Evolutionary conservation across 495 filamentous ascomycete species (phyloP).

Genomic region (Xanthoparmelia taractica): DNA sequence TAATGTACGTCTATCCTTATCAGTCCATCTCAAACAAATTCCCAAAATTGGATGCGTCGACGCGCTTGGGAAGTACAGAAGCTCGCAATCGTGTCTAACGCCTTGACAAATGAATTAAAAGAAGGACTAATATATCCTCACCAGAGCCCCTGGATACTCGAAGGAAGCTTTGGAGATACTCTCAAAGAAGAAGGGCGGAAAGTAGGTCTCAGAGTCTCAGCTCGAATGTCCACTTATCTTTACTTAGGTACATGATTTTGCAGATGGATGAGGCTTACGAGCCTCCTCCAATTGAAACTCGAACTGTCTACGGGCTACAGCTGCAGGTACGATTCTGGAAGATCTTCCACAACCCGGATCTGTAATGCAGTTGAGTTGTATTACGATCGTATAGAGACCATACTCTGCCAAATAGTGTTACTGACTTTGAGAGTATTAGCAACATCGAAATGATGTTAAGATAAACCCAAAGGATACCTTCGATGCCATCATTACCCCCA

Average conservation of each 20-base stretch:
- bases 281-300: constrained; percentile 64
- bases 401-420: not conserved
- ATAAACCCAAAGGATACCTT: constrained; percentile 81
- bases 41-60: not conserved
- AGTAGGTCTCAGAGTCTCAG: constrained; percentile 35
- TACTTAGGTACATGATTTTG: constrained; percentile 42
- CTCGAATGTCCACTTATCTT: not conserved
- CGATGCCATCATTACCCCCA: constrained; percentile 72
- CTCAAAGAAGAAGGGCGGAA: constrained; percentile 96
- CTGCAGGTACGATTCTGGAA: constrained; percentile 38
- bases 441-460: constrained; percentile 84
- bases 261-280: constrained; percentile 86
- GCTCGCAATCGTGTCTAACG: not conserved
- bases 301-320: constrained; percentile 82
- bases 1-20: not conserved
- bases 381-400: not conserved
- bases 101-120: too few relatives aligned
- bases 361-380: not conserved
- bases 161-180: constrained; percentile 81
- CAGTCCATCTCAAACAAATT: not conserved
- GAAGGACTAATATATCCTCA: not conserved
- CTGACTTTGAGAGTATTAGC: constrained; percentile 27
- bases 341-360: not conserved
- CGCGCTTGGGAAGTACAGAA: not conserved
- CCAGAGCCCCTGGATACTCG: constrained; percentile 63